phyloP scores from a whole-genome alignment of 2,329 filamentous ascomycete genomes.

The Beauveria sp. region DNA sequence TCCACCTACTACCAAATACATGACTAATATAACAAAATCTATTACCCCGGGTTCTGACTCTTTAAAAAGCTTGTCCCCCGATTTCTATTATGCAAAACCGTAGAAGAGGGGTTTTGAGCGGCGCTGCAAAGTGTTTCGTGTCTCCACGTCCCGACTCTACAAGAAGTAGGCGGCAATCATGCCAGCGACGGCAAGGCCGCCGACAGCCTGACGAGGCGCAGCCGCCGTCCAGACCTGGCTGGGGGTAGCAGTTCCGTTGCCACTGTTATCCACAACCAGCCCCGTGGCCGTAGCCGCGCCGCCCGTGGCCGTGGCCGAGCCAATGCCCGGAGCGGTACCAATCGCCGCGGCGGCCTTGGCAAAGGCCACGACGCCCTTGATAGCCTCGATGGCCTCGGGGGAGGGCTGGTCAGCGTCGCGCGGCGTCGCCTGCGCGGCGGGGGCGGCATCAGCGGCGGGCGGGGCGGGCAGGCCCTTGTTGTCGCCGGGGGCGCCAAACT shows the following conservation, averaged over 20 bases:
- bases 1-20: background rate
- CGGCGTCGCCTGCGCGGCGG: background rate
- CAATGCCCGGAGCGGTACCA: too few species aligned
- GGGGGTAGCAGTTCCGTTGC: background rate
- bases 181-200: constrained; percentile 30
- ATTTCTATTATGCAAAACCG: background rate
- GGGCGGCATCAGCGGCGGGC: background rate
- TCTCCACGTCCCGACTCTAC: constrained; percentile 20
- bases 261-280: background rate
- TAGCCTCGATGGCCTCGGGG: too few species aligned
- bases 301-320: too few species aligned
- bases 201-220: constrained; percentile 22
- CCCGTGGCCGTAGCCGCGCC: too few species aligned
- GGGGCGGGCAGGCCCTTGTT: background rate
- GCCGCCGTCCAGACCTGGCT: constrained; percentile 13
- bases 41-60: background rate
- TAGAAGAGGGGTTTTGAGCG: background rate
- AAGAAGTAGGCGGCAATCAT: constrained; percentile 33
- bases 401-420: too few species aligned
- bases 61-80: background rate
- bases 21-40: background rate
- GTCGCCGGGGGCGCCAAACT: background rate
- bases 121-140: background rate
- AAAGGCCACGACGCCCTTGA: too few species aligned
- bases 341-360: too few species aligned